Evolutionary conservation across 805 yeast genomes (phyloP).

Genomic region (Saccharomycopsis javanensis): DNA sequence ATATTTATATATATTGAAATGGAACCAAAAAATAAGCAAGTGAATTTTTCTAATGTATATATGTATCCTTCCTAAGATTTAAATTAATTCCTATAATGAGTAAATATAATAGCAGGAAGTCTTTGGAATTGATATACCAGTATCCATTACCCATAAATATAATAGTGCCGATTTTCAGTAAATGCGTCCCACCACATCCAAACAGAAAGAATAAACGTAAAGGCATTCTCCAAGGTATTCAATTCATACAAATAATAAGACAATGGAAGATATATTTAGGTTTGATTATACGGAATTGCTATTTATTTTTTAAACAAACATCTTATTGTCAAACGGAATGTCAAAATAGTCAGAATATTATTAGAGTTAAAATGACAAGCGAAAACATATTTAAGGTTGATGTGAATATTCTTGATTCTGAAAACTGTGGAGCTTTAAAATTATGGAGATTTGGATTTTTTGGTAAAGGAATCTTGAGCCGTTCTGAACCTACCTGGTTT

Average conservation of each 20-base stretch:
- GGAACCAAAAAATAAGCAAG: background rate
- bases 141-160: slow-evolving; percentile 54
- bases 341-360: background rate
- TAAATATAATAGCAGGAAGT: slow-evolving; percentile 20
- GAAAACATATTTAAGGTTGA: slow-evolving; percentile 31
- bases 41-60: no score
- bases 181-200: background rate
- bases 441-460: slow-evolving; percentile 86
- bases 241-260: slow-evolving; percentile 46
- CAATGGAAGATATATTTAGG: background rate
- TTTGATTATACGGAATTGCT: background rate
- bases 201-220: slow-evolving; percentile 25
- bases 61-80: background rate
- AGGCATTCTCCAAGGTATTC: slow-evolving; percentile 32
- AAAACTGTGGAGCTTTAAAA: slow-evolving; percentile 30
- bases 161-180: slow-evolving; percentile 9
- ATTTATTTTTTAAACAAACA: background rate
- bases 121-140: slow-evolving; percentile 26
- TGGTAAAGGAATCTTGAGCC: slow-evolving; percentile 82
- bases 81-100: background rate
- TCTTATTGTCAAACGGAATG: background rate
- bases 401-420: slow-evolving; percentile 28
- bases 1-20: no score
- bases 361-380: slow-evolving; percentile 13
- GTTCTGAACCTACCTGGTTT: slow-evolving; percentile 91